These are phyloP conservation scores for Mycena indigotica DNA, from an alignment of 768 basidiomycete species.

Conservation along the genomic window DNA sequence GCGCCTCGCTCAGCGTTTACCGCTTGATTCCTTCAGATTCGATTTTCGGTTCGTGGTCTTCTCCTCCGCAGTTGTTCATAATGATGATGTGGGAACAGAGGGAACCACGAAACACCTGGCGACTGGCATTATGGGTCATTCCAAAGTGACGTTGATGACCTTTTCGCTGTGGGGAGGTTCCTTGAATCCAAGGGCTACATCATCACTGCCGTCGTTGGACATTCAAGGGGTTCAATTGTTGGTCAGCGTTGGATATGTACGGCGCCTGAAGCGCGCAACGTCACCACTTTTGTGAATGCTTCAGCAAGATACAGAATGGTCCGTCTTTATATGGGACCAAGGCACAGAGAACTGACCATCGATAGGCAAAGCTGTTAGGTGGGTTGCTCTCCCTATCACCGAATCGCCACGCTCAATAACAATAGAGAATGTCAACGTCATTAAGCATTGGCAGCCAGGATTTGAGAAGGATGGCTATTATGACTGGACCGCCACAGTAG, in stretches of 20 bases:
- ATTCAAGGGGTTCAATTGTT: slow-evolving; percentile 76
- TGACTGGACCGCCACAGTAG: slow-evolving; percentile 66
- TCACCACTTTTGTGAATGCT: slow-evolving; percentile 69
- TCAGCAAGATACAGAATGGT: slow-evolving; percentile 79
- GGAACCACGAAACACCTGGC: slow-evolving; percentile 77
- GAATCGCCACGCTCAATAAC: slow-evolving; percentile 7
- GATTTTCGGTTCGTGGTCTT: slow-evolving; percentile 72
- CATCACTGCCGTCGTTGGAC: slow-evolving; percentile 71
- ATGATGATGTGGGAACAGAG: slow-evolving; percentile 42
- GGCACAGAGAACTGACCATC: slow-evolving; percentile 4
- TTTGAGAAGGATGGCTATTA: slow-evolving; percentile 62
- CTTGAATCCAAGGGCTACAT: slow-evolving; percentile 63
- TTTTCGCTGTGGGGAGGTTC: slow-evolving; percentile 64
- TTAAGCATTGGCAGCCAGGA: slow-evolving; percentile 46
- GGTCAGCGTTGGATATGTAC: slow-evolving; percentile 71
- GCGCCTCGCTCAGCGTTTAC: slow-evolving; percentile 62
- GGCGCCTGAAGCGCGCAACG: slow-evolving; percentile 55
- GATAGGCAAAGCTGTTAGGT: slow-evolving; percentile 47
- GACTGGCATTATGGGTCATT: slow-evolving; percentile 63
- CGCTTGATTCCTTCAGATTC: slow-evolving; percentile 82
- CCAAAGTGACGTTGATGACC: slow-evolving; percentile 63
- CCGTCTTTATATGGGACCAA: not conserved
- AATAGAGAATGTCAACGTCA: slow-evolving; percentile 33
- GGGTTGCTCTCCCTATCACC: slow-evolving; percentile 12
- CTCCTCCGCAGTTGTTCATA: slow-evolving; percentile 7